Evolutionary conservation across 148 eudicot genomes (phyloP), one percentile per base, ranked within the genome.

Genomic region (Vaccinium macrocarpon): DNA sequence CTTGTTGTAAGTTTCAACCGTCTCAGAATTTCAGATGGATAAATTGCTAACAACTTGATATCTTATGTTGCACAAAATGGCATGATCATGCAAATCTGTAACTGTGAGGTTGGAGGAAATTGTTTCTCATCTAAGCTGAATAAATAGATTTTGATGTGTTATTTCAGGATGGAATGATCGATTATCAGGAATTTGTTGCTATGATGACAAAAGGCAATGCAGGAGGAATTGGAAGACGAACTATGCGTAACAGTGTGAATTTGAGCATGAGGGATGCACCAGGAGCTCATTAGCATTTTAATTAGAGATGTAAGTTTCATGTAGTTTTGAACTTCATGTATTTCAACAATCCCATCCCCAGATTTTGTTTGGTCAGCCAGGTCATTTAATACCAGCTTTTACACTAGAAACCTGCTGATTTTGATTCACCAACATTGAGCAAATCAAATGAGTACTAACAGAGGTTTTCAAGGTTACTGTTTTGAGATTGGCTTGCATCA

Each of bases 131-230:
- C 18, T 70, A 16, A 15, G 78, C 62, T 68, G 81, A 82, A 21
- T 21, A 52, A 64, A 68, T 53, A 51, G 8, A 59, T 56, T 56
- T 70, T 78, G 48, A 76, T 72, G 75, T 82, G n/a, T 77, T 76
- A 21, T 87, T 86, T 32, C 90, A 97, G 99, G 98, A 97, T 83
- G 99, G 99, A 62, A 89, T 84, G 77, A 97, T 97, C 25, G 99
- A 97, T 86, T 95, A 97, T 82, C 93, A 93, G 82, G 99, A 97
- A 89, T 97, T 97, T 87, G 98, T 97, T 74, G 95, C 98, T 53
- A 97, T 97, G 99, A 97, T 95, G 98, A 91, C 91, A 87, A 95
- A 96, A 83, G 99, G 98, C 72, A 94, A 93, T 87, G 91, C 87
- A 73, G 94, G 94, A 73, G 94, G 94, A 55, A 86, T 97, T 77